A percentile compares a stretch with the other conserved stretches of the same genome.
phyloP scores from a whole-genome alignment of 257 asterid genomes.

The Solanum ossicruentum region DNA sequence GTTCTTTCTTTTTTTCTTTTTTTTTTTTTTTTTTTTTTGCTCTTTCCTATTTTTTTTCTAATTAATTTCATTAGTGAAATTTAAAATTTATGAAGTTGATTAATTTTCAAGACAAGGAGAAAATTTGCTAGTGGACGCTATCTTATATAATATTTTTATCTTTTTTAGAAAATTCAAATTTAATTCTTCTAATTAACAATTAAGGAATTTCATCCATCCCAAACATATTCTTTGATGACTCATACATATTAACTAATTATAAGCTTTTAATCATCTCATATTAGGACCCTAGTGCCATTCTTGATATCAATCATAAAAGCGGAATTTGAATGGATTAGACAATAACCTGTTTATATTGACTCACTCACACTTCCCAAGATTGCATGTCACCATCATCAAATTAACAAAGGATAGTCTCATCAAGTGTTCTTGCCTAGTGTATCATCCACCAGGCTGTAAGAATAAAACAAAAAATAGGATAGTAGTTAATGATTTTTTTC shows the following conservation, averaged over 20 bases:
- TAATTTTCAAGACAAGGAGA: neutral
- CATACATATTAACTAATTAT: neutral
- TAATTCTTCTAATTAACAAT: no score
- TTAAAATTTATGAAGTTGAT: neutral
- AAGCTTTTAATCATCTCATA: neutral
- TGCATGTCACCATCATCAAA: neutral
- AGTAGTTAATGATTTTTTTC: neutral
- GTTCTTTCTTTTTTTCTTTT: no score
- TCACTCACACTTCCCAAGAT: conserved; percentile 5
- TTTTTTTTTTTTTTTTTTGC: no score
- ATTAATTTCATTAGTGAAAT: neutral
- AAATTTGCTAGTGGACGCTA: no score
- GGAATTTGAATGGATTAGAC: neutral
- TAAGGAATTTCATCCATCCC: neutral
- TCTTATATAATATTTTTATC: no score
- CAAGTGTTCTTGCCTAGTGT: neutral
- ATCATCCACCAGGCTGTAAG: neutral
- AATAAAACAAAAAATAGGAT: neutral
- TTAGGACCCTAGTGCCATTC: neutral
- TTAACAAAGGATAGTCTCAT: neutral
- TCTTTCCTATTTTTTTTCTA: no score
- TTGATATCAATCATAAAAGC: neutral
- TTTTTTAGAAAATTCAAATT: no score
- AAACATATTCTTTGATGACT: neutral
- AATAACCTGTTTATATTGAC: neutral